Conservation (phyloP, 106 monocot species). For the Allium fistulosum region DNA sequence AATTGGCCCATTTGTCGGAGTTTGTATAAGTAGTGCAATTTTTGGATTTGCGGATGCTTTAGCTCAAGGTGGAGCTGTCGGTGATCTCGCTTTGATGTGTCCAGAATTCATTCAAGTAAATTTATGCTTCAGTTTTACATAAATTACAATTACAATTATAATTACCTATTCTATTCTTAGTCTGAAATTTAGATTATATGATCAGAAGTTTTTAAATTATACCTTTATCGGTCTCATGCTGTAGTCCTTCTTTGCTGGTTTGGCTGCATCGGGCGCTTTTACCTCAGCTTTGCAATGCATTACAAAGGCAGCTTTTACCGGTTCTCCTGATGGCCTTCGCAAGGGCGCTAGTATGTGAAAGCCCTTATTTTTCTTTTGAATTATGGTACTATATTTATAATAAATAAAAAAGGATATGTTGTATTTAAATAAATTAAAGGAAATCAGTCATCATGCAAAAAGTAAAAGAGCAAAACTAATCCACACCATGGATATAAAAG, state of each 20-base stretch:
- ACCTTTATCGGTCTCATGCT: neutral
- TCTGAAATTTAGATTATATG: too few species aligned
- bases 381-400: too few species aligned
- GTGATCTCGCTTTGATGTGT: constrained; percentile 52
- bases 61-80: constrained; percentile 36
- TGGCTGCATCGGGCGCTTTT: constrained; percentile 48
- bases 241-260: constrained; percentile 49
- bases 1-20: constrained; percentile 27
- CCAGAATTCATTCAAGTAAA: constrained; percentile 50
- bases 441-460: too few species aligned
- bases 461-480: too few species aligned
- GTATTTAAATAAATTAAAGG: too few species aligned
- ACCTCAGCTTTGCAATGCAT: constrained; percentile 43
- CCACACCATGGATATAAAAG: too few species aligned
- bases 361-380: too few species aligned
- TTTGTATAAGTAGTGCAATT: constrained; percentile 40
- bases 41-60: constrained; percentile 31
- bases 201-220: too few species aligned
- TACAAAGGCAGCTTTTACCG: constrained; percentile 43
- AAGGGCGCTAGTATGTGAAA: constrained; percentile 43
- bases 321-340: constrained; percentile 40
- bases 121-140: too few species aligned
- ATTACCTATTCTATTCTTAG: too few species aligned
- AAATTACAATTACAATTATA: too few species aligned
- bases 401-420: too few species aligned